Evolutionary conservation across 2,329 filamentous ascomycete genomes (phyloP).

Genomic region (Phaeophleospora eucalypticola): DNA sequence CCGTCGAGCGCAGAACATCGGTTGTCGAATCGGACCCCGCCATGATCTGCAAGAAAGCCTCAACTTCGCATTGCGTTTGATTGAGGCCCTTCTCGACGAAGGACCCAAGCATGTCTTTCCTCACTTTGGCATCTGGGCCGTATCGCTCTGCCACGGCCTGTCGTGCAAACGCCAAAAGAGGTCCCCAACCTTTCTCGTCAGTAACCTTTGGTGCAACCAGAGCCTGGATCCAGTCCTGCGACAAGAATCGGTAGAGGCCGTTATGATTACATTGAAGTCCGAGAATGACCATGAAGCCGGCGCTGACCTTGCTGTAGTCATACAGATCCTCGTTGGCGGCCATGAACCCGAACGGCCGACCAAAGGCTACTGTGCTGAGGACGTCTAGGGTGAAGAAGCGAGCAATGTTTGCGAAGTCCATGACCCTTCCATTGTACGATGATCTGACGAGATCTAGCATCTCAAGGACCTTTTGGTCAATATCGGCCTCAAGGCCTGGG

Average conservation of each 20-base stretch:
- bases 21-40: slow-evolving; percentile 56
- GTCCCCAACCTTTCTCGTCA: slow-evolving; percentile 27
- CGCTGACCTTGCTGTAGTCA: slow-evolving; percentile 24
- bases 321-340: slow-evolving; percentile 45
- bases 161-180: slow-evolving; percentile 24
- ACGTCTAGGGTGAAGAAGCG: slow-evolving; percentile 9
- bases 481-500: slow-evolving; percentile 45
- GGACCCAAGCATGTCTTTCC: slow-evolving; percentile 50
- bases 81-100: slow-evolving; percentile 44
- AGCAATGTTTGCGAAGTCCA: slow-evolving; percentile 7
- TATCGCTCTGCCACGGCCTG: slow-evolving; percentile 26
- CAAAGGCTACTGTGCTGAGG: slow-evolving; percentile 8
- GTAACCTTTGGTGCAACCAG: slow-evolving; percentile 26
- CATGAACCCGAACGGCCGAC: slow-evolving; percentile 41
- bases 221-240: slow-evolving; percentile 19
- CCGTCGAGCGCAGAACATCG: slow-evolving; percentile 47
- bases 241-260: slow-evolving; percentile 22
- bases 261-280: slow-evolving; percentile 24
- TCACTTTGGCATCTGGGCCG: slow-evolving; percentile 20
- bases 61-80: slow-evolving; percentile 37
- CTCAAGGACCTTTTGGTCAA: slow-evolving; percentile 47
- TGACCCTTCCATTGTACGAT: slow-evolving; percentile 41
- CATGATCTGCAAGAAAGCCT: slow-evolving; percentile 41
- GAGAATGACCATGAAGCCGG: slow-evolving; percentile 22
- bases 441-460: slow-evolving; percentile 47